Conservation (phyloP, 371 early-diverging fungal genomes). For the Haplosporangium sp. region DNA sequence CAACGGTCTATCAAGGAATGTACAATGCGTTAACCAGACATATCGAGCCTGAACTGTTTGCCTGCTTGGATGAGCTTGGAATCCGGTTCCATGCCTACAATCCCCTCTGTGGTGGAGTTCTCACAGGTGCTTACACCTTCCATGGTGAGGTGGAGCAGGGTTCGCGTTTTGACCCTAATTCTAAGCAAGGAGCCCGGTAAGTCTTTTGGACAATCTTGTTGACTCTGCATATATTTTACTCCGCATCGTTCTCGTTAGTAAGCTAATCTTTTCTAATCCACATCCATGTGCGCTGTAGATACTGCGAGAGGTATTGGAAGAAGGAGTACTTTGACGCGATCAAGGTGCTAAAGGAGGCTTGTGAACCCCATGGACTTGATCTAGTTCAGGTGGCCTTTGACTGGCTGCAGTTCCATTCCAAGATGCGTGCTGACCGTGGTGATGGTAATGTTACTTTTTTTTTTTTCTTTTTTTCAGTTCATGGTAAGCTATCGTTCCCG, state of each 20-base stretch:
- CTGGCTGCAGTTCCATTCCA: slow-evolving; percentile 75
- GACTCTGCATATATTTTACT: background rate
- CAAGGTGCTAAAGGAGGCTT: slow-evolving; percentile 55
- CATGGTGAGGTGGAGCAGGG: slow-evolving; percentile 57
- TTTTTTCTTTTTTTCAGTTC: background rate
- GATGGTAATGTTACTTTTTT: slow-evolving; percentile 58
- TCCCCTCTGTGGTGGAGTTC: slow-evolving; percentile 71
- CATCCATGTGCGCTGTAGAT: slow-evolving; percentile 34
- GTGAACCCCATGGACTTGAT: slow-evolving; percentile 56
- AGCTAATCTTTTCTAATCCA: no score
- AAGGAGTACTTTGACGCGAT: slow-evolving; percentile 64
- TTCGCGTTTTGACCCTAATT: slow-evolving; percentile 65
- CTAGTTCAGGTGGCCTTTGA: slow-evolving; percentile 64
- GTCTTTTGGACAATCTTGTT: background rate
- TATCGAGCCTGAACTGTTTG: slow-evolving; percentile 71
- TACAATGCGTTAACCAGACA: slow-evolving; percentile 75
- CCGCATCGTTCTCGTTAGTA: background rate
- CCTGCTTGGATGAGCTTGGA: slow-evolving; percentile 64
- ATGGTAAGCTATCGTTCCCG: no score
- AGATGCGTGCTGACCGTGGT: slow-evolving; percentile 56
- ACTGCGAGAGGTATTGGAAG: slow-evolving; percentile 72
- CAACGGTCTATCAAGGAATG: slow-evolving; percentile 65
- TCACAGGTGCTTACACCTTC: slow-evolving; percentile 57
- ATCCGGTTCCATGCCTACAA: slow-evolving; percentile 70
- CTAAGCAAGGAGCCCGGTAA: slow-evolving; percentile 58